Percentiles rank a stretch among this genome's conserved stretches.
These are phyloP conservation scores for Aciculosporium take DNA, from an alignment of 2,329 filamentous ascomycete genomes.

Conservation along the genomic window DNA sequence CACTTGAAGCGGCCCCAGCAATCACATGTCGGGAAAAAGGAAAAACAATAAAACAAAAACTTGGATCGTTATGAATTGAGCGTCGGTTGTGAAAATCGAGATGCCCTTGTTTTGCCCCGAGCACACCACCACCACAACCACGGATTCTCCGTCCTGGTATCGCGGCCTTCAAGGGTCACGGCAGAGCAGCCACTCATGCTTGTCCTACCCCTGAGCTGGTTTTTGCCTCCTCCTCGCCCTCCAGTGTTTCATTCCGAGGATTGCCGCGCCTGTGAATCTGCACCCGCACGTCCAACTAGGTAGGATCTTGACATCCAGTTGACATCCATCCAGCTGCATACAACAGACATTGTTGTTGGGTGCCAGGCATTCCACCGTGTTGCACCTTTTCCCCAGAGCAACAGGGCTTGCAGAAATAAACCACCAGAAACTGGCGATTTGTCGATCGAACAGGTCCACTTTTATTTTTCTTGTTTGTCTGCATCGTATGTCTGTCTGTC, in stretches of 20 bases:
- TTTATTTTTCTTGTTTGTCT: too few species aligned
- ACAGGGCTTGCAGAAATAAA: too few species aligned
- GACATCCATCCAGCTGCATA: neutral
- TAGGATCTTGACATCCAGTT: neutral
- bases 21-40: neutral
- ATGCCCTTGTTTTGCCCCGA: slow-evolving; percentile 1
- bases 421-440: too few species aligned
- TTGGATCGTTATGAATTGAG: neutral
- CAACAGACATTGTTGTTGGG: too few species aligned
- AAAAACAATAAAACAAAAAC: neutral
- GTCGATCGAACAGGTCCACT: too few species aligned
- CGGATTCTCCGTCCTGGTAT: neutral
- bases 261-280: slow-evolving; percentile 3
- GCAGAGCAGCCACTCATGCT: slow-evolving; percentile 3
- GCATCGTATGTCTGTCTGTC: too few species aligned
- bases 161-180: slow-evolving; percentile 1
- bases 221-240: slow-evolving; percentile 1
- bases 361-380: too few species aligned
- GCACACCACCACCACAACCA: slow-evolving; percentile 1
- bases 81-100: neutral
- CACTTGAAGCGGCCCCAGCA: neutral
- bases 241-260: slow-evolving; percentile 1
- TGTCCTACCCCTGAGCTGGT: slow-evolving; percentile 2
- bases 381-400: too few species aligned
- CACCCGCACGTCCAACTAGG: slow-evolving; percentile 1